Conservation (phyloP, 495 filamentous ascomycete genomes). For the Hypoxylon cercidicola region DNA sequence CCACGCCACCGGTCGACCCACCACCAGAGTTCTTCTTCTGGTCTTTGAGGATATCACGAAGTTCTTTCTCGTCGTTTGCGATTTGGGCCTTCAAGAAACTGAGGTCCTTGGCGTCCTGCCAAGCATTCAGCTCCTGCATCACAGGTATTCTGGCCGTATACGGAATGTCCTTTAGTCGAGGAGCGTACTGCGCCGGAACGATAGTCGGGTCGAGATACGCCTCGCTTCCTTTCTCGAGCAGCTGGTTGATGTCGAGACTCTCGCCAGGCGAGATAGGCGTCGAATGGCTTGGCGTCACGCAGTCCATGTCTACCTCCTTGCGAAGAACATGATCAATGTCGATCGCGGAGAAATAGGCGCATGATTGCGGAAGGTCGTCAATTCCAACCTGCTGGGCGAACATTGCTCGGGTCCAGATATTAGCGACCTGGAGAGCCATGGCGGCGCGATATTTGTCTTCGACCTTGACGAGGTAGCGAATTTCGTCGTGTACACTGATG, state of each 20-base stretch:
- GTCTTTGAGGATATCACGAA: slow-evolving; percentile 76
- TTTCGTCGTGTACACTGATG: slow-evolving; percentile 98
- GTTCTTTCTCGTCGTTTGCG: slow-evolving; percentile 75
- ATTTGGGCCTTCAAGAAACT: slow-evolving; percentile 87
- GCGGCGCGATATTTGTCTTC: slow-evolving; percentile 88
- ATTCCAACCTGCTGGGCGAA: slow-evolving; percentile 97
- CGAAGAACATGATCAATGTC: slow-evolving; percentile 94
- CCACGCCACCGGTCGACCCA: background rate
- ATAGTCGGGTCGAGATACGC: slow-evolving; percentile 73
- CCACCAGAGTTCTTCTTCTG: slow-evolving; percentile 44
- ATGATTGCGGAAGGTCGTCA: slow-evolving; percentile 90
- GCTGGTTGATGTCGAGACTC: slow-evolving; percentile 77
- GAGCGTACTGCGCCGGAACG: slow-evolving; percentile 57
- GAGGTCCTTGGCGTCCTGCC: slow-evolving; percentile 48
- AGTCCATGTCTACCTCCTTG: slow-evolving; percentile 98
- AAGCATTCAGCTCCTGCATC: slow-evolving; percentile 72
- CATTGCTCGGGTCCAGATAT: slow-evolving; percentile 97
- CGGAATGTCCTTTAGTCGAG: slow-evolving; percentile 64
- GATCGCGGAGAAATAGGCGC: slow-evolving; percentile 94
- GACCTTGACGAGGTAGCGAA: slow-evolving; percentile 88
- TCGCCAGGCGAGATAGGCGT: slow-evolving; percentile 85
- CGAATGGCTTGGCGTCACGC: slow-evolving; percentile 87
- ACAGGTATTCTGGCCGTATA: slow-evolving; percentile 81
- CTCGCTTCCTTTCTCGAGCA: slow-evolving; percentile 73
- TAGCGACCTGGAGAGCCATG: slow-evolving; percentile 92